These are phyloP conservation scores for Cladobotryum protrusum DNA, from an alignment of 2,329 filamentous ascomycete species.

Conservation along the genomic window DNA sequence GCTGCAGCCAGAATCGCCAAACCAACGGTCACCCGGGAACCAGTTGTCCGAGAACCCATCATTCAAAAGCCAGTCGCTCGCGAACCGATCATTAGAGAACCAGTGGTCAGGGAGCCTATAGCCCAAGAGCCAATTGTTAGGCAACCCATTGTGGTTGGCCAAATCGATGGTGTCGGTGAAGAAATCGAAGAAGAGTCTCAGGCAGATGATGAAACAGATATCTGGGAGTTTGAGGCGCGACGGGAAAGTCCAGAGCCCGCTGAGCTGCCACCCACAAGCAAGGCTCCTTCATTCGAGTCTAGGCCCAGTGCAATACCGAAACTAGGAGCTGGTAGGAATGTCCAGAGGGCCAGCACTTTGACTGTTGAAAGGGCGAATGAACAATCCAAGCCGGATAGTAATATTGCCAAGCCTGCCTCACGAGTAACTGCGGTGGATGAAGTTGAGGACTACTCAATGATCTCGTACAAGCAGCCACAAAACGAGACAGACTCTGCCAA, in stretches of 20 bases:
- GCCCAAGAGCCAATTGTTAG: not conserved
- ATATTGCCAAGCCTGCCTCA: constrained; percentile 7
- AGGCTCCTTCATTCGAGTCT: constrained; percentile 13
- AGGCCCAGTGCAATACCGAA: constrained; percentile 27
- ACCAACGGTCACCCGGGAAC: too few relatives aligned
- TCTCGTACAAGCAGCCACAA: constrained; percentile 25
- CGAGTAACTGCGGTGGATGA: constrained; percentile 14
- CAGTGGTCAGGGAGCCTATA: not conserved
- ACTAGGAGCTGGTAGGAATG: constrained; percentile 32
- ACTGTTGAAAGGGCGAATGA: constrained; percentile 3
- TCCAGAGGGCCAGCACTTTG: constrained; percentile 4
- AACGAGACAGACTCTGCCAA: constrained; percentile 21
- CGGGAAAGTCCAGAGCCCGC: constrained; percentile 34
- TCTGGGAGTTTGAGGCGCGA: constrained; percentile 54
- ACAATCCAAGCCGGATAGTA: constrained; percentile 12
- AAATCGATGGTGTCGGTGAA: constrained; percentile 16
- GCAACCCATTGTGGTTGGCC: constrained; percentile 6
- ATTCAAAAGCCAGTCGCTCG: not conserved
- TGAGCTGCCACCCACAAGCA: constrained; percentile 26
- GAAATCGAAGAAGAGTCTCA: constrained; percentile 15
- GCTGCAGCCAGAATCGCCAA: not conserved
- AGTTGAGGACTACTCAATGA: constrained; percentile 39
- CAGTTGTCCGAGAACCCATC: not conserved
- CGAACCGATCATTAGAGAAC: not conserved
- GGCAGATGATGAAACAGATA: constrained; percentile 39